phyloP scores from a whole-genome alignment of 352 stramenopile genomes.

The Phytophthora constricta region DNA sequence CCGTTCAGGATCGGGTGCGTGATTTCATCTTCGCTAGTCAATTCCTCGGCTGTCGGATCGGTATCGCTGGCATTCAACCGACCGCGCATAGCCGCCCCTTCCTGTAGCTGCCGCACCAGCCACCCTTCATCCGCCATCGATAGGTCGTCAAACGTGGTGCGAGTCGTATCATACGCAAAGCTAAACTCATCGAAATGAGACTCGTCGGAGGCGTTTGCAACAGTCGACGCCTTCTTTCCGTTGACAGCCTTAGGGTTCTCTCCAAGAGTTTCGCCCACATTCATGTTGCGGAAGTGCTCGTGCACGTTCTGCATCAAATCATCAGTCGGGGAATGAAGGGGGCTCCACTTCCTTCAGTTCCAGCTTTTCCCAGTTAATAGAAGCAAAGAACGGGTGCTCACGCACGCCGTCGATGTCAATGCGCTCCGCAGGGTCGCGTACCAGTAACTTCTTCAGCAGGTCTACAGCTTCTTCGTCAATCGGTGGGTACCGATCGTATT shows the following conservation, averaged over 20 bases:
- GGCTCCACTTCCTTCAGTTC: conserved; percentile 83
- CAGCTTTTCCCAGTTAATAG: conserved; percentile 75
- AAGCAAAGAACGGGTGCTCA: conserved; percentile 71
- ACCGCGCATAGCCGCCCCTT: conserved; percentile 77
- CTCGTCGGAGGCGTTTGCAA: conserved; percentile 56
- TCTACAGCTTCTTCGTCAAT: conserved; percentile 76
- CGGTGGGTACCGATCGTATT: conserved; percentile 73
- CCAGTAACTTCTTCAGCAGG: conserved; percentile 77
- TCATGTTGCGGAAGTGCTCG: conserved; percentile 91
- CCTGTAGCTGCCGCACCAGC: conserved; percentile 80
- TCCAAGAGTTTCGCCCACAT: conserved; percentile 82
- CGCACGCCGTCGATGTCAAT: conserved; percentile 69
- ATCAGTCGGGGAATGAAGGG: conserved; percentile 81
- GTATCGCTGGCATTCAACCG: conserved; percentile 71
- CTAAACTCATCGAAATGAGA: conserved; percentile 91
- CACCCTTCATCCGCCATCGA: conserved; percentile 87
- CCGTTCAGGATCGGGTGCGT: conserved; percentile 47
- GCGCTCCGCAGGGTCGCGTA: conserved; percentile 74
- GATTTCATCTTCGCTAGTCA: conserved; percentile 66
- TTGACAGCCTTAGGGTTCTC: conserved; percentile 67
- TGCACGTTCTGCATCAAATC: conserved; percentile 90
- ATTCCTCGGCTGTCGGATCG: conserved; percentile 52
- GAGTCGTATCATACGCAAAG: conserved; percentile 85
- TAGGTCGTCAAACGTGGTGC: conserved; percentile 76
- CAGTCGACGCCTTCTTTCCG: conserved; percentile 57